phyloP scores from a whole-genome alignment of 2,329 filamentous ascomycete genomes.

The Byssothecium circinans region DNA sequence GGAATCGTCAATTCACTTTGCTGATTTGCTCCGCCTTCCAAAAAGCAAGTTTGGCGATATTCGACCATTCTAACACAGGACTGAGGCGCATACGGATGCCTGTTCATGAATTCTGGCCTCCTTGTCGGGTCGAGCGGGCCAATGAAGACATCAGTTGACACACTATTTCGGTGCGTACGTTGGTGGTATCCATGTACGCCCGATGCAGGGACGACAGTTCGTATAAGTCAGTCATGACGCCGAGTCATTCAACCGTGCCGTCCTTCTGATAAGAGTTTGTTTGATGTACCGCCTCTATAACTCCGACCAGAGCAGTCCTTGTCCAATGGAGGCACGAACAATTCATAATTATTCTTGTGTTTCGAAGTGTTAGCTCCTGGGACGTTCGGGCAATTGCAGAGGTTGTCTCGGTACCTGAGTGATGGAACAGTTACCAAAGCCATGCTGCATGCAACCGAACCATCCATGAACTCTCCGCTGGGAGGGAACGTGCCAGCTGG shows the following conservation, averaged over 20 bases:
- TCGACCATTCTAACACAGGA: not conserved
- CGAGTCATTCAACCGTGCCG: not conserved
- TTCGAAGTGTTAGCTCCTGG: not conserved
- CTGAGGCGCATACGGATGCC: not conserved
- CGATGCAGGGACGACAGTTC: not conserved
- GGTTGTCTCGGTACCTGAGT: not conserved
- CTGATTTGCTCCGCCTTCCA: not conserved
- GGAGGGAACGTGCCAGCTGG: too few species aligned
- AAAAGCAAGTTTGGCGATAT: not conserved
- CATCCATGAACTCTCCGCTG: too few species aligned
- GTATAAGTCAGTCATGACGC: not conserved
- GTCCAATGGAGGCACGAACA: not conserved
- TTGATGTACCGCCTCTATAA: not conserved
- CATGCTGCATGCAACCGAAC: not conserved
- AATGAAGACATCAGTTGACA: not conserved
- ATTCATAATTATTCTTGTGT: not conserved
- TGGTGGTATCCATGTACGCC: not conserved
- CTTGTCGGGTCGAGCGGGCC: not conserved
- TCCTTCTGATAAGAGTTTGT: not conserved
- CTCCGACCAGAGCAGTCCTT: not conserved
- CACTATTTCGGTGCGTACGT: not conserved
- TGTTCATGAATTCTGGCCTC: not conserved
- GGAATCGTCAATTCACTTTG: conserved; percentile 1
- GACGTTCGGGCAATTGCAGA: not conserved
- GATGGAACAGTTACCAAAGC: not conserved